Evolutionary conservation across 2,329 filamentous ascomycete genomes (phyloP).

Genomic region (Pyrenophora seminiperda): DNA sequence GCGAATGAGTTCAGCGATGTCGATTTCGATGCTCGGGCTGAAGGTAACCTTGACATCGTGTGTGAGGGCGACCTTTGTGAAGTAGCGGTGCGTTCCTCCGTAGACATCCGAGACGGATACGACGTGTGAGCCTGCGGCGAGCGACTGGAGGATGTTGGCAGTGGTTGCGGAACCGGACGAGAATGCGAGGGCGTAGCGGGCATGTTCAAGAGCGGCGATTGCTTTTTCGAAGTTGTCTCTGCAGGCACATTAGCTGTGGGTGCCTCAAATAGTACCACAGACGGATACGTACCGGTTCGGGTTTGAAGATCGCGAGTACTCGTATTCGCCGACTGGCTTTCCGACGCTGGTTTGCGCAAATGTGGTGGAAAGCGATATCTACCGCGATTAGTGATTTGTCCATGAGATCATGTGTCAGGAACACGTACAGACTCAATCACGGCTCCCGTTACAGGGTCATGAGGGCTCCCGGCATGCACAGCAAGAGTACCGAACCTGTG

Average conservation of each 20-base stretch:
- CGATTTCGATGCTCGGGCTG: conserved; percentile 86
- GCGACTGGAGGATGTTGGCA: conserved; percentile 87
- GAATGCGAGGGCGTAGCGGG: conserved; percentile 90
- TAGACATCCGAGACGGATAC: conserved; percentile 98
- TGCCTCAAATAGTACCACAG: background rate
- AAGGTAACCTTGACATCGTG: conserved; percentile 96
- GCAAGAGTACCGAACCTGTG: conserved; percentile 90
- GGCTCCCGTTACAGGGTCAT: conserved; percentile 89
- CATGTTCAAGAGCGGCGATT: conserved; percentile 89
- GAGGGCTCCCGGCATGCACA: conserved; percentile 89
- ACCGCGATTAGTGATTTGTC: conserved; percentile 13
- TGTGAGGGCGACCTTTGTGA: conserved; percentile 94
- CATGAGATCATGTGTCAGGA: background rate
- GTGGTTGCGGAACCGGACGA: conserved; percentile 93
- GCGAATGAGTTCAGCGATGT: conserved; percentile 82
- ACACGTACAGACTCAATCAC: conserved; percentile 79
- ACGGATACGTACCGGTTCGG: conserved; percentile 69
- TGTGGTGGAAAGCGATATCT: conserved; percentile 94
- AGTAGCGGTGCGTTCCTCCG: conserved; percentile 96
- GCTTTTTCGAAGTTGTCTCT: conserved; percentile 91
- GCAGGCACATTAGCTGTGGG: conserved; percentile 15
- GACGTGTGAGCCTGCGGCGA: conserved; percentile 89
- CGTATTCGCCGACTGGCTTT: conserved; percentile 83
- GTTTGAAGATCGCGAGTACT: conserved; percentile 93
- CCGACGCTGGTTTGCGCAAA: conserved; percentile 91